These are phyloP conservation scores for Podila verticillata DNA, from an alignment of 192 early-diverging fungal species.

Conservation along the genomic window DNA sequence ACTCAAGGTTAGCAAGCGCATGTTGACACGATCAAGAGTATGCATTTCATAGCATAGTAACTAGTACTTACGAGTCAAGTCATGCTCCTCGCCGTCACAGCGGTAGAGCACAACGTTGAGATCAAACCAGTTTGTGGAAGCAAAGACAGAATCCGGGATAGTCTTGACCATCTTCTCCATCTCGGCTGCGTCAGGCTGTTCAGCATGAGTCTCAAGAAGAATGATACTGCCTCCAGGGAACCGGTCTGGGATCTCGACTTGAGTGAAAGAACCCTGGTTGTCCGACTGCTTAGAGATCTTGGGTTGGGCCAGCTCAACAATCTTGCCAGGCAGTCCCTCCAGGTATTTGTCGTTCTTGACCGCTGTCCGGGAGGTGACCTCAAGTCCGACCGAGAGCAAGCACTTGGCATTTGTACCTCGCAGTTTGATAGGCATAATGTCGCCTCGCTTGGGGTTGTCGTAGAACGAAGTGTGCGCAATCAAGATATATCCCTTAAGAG, in stretches of 20 bases:
- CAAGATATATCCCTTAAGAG: slow-evolving; percentile 91
- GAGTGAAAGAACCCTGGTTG: slow-evolving; percentile 64
- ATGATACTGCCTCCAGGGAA: slow-evolving; percentile 92
- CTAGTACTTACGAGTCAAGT: slow-evolving; percentile 66
- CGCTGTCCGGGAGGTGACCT: slow-evolving; percentile 46
- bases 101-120: slow-evolving; percentile 90
- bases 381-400: slow-evolving; percentile 66
- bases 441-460: slow-evolving; percentile 42
- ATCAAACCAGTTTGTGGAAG: slow-evolving; percentile 69
- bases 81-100: slow-evolving; percentile 88
- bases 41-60: background rate
- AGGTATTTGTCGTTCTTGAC: slow-evolving; percentile 35
- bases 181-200: slow-evolving; percentile 55
- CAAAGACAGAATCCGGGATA: slow-evolving; percentile 72
- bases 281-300: slow-evolving; percentile 55
- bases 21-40: background rate
- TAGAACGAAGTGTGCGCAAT: slow-evolving; percentile 90
- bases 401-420: slow-evolving; percentile 65
- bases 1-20: background rate
- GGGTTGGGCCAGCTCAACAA: slow-evolving; percentile 63
- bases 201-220: slow-evolving; percentile 70
- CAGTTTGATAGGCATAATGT: slow-evolving; percentile 68
- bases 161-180: slow-evolving; percentile 68
- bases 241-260: slow-evolving; percentile 65
- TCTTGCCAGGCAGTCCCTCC: slow-evolving; percentile 54